phyloP scores from a whole-genome alignment of 805 yeast species.

The Saccharomycopsis oosterbeekiorum region DNA sequence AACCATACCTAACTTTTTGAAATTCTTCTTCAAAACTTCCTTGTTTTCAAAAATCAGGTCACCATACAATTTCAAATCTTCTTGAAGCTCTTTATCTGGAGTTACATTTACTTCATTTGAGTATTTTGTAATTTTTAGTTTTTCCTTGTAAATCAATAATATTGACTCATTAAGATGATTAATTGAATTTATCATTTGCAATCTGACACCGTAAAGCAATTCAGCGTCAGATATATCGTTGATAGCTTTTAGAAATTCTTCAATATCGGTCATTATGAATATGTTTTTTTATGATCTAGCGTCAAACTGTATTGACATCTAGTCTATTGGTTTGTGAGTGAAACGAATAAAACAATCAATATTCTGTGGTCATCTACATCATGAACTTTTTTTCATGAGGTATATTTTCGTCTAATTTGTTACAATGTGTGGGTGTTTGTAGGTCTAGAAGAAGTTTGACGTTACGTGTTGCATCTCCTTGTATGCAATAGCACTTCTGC shows the following conservation, averaged over 20 bases:
- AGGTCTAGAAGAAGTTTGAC: too few relatives aligned
- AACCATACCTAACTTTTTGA: constrained; percentile 35
- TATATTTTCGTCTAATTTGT: background rate
- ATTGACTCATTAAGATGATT: constrained; percentile 44
- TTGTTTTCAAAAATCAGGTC: constrained; percentile 52
- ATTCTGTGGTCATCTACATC: too few relatives aligned
- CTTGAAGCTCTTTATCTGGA: constrained; percentile 25
- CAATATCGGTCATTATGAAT: background rate
- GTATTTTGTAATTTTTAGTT: constrained; percentile 31
- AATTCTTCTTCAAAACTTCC: constrained; percentile 42
- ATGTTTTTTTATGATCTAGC: background rate
- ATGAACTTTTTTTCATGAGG: too few relatives aligned
- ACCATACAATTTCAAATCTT: constrained; percentile 40
- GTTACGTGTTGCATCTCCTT: too few relatives aligned
- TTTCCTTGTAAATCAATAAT: constrained; percentile 28
- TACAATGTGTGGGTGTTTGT: too few relatives aligned
- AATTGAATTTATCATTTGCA: constrained; percentile 33
- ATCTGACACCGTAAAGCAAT: constrained; percentile 24
- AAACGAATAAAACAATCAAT: too few relatives aligned
- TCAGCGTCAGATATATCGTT: constrained; percentile 42
- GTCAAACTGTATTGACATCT: too few relatives aligned
- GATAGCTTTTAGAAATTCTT: constrained; percentile 43
- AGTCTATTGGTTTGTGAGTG: too few relatives aligned
- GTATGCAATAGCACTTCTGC: background rate
- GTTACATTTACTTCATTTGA: constrained; percentile 18